These are phyloP conservation scores for Penicillium sclerotiorum DNA, from an alignment of 2,329 filamentous ascomycete species.

Conservation along the genomic window DNA sequence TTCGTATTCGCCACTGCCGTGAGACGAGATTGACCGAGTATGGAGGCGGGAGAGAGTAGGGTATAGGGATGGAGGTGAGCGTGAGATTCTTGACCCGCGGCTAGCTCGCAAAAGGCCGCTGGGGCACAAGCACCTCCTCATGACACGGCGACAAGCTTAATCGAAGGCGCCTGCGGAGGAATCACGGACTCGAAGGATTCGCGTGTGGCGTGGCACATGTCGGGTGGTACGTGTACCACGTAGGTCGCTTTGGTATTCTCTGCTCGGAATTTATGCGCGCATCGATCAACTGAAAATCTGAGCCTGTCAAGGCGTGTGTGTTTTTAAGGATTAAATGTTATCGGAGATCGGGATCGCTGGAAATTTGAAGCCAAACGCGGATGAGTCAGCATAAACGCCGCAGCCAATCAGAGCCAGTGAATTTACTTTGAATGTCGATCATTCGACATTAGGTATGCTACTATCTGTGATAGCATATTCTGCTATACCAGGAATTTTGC, in stretches of 20 bases:
- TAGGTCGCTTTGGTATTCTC: conserved; percentile 10
- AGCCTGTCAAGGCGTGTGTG: not conserved
- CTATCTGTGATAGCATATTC: no score
- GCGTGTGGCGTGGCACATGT: conserved; percentile 28
- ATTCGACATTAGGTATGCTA: no score
- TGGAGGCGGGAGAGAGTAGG: conserved; percentile 8
- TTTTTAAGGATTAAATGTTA: not conserved
- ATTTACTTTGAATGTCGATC: conserved; percentile 15
- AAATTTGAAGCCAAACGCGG: conserved; percentile 13
- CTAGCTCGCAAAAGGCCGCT: conserved; percentile 39
- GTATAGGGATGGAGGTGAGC: conserved; percentile 8
- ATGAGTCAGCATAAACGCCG: conserved; percentile 6
- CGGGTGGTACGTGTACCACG: conserved; percentile 21
- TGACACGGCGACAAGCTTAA: conserved; percentile 40
- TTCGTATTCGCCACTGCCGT: not conserved
- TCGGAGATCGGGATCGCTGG: conserved; percentile 5
- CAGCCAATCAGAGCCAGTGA: conserved; percentile 13
- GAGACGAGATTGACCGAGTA: conserved; percentile 7
- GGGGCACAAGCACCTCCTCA: conserved; percentile 44
- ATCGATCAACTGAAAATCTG: not conserved
- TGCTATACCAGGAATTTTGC: no score
- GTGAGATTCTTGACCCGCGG: conserved; percentile 25
- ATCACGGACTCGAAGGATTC: conserved; percentile 33
- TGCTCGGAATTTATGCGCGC: not conserved
- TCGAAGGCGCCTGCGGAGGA: conserved; percentile 28